Conservation (phyloP, 768 basidiomycete species). For the Russula dissimulans region DNA sequence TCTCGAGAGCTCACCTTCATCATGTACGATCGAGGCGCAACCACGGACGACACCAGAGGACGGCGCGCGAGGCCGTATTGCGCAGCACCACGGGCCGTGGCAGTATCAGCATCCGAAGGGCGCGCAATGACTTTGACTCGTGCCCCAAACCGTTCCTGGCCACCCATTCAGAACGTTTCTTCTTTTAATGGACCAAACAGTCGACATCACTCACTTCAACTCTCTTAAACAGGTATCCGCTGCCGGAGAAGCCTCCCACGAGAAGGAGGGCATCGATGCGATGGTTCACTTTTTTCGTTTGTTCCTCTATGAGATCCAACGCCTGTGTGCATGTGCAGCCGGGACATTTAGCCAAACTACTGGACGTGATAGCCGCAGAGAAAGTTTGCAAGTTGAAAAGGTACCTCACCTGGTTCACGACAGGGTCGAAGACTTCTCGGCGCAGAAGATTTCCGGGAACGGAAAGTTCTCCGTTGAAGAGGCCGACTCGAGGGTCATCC, state of each 20-base stretch:
- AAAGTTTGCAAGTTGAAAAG: background rate
- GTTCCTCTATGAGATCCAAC: conserved; percentile 68
- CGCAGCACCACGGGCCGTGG: conserved; percentile 82
- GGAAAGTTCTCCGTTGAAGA: conserved; percentile 74
- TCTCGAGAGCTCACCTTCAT: conserved; percentile 52
- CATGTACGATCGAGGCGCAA: conserved; percentile 75
- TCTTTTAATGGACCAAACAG: conserved; percentile 5
- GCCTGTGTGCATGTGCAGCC: conserved; percentile 38
- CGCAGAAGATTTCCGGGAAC: conserved; percentile 76
- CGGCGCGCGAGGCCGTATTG: conserved; percentile 74
- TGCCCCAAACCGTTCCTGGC: conserved; percentile 54
- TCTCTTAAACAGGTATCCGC: conserved; percentile 73
- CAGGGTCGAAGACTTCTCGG: conserved; percentile 80
- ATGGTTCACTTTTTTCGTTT: conserved; percentile 57
- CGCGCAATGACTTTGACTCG: conserved; percentile 70
- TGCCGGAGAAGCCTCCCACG: conserved; percentile 84
- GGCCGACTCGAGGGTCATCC: conserved; percentile 68
- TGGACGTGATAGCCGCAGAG: background rate
- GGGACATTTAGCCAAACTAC: background rate
- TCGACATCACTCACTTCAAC: conserved; percentile 48
- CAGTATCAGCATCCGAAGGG: conserved; percentile 81
- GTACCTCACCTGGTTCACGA: conserved; percentile 58
- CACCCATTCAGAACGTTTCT: background rate
- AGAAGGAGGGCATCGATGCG: conserved; percentile 75
- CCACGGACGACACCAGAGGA: conserved; percentile 70